phyloP scores from a whole-genome alignment of 169 alveolate genomes.

The Cyclospora cayetanensis region DNA sequence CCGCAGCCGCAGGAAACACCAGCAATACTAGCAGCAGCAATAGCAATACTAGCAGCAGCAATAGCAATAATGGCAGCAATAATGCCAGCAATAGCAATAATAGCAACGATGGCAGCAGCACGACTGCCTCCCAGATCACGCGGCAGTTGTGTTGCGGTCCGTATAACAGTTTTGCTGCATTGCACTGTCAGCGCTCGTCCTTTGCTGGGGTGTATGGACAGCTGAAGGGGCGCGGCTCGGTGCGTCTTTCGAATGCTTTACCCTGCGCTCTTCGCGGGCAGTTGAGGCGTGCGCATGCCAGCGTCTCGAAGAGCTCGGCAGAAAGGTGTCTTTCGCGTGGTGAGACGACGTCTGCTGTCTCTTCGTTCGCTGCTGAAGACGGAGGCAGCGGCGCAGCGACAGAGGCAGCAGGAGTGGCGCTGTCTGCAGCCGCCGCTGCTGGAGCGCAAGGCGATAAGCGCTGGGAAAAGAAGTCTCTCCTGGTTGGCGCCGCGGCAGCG shows the following conservation, averaged over 20 bases:
- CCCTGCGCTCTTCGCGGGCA: neutral
- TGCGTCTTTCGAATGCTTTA: neutral
- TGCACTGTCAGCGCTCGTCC: slow-evolving; percentile 50
- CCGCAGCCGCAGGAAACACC: neutral
- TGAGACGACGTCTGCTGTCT: neutral
- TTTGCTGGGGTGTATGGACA: slow-evolving; percentile 26
- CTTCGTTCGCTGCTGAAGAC: neutral
- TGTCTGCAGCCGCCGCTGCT: neutral
- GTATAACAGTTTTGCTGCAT: slow-evolving; percentile 6
- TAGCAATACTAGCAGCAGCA: neutral
- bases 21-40: neutral
- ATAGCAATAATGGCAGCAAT: neutral
- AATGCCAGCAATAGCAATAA: neutral
- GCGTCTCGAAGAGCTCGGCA: neutral
- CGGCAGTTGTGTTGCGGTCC: slow-evolving; percentile 32
- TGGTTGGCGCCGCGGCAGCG: neutral
- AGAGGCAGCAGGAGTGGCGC: neutral
- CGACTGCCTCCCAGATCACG: neutral
- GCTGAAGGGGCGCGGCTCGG: neutral
- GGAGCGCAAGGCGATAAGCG: too few relatives aligned
- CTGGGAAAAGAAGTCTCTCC: too few relatives aligned
- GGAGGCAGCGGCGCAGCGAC: neutral
- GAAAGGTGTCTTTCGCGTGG: neutral
- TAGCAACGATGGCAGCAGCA: neutral
- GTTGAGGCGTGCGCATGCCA: neutral